Evolutionary conservation across 768 basidiomycete species (phyloP).

Genomic region (Paxillus involutus): DNA sequence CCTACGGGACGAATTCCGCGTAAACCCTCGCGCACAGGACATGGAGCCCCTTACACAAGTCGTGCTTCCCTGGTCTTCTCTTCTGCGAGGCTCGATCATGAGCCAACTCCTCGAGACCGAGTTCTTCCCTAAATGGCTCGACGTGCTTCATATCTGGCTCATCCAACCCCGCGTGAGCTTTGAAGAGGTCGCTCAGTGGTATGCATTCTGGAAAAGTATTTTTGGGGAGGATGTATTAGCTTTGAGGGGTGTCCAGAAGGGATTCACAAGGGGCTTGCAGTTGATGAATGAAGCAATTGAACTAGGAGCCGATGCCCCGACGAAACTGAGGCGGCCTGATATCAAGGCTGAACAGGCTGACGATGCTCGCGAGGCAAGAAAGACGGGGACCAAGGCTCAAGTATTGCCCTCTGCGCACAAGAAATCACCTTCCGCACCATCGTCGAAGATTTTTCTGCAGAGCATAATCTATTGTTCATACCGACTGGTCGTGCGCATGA

Average conservation of each 20-base stretch:
- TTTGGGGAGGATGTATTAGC: conserved; percentile 74
- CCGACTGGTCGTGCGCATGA: conserved; percentile 86
- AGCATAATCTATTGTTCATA: conserved; percentile 86
- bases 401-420: conserved; percentile 49
- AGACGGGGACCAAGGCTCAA: conserved; percentile 34
- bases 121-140: conserved; percentile 98
- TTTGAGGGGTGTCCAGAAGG: conserved; percentile 65
- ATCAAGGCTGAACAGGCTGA: conserved; percentile 47
- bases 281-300: conserved; percentile 94
- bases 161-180: conserved; percentile 85
- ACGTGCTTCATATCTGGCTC: conserved; percentile 90
- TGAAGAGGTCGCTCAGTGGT: conserved; percentile 94
- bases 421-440: conserved; percentile 93
- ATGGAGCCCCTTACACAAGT: conserved; percentile 71
- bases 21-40: conserved; percentile 91
- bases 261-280: conserved; percentile 87
- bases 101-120: conserved; percentile 84
- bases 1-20: conserved; percentile 80
- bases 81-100: conserved; percentile 76
- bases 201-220: conserved; percentile 78
- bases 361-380: conserved; percentile 18
- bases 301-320: conserved; percentile 75
- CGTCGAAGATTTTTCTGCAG: conserved; percentile 86
- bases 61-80: conserved; percentile 73
- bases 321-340: conserved; percentile 67